Evolutionary conservation across 2,329 filamentous ascomycete species (phyloP).

Genomic region (Microsporum canis): DNA sequence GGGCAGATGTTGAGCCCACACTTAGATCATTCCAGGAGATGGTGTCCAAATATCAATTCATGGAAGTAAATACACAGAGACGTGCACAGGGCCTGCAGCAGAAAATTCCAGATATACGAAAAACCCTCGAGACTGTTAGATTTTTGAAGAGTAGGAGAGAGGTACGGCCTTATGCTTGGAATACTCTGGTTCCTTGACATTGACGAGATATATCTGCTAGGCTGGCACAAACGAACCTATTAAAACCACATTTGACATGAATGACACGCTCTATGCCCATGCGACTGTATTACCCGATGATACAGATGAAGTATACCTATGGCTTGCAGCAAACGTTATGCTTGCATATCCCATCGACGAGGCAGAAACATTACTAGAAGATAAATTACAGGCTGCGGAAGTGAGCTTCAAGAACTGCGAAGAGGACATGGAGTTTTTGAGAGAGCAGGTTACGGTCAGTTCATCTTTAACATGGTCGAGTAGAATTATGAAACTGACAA

Average conservation of each 20-base stretch:
- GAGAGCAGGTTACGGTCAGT: slow-evolving; percentile 88
- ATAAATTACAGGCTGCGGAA: slow-evolving; percentile 70
- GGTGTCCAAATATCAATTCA: slow-evolving; percentile 94
- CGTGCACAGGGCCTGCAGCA: slow-evolving; percentile 72
- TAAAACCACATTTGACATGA: slow-evolving; percentile 89
- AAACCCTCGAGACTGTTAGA: slow-evolving; percentile 81
- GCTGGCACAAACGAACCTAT: slow-evolving; percentile 46
- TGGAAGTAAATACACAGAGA: slow-evolving; percentile 87
- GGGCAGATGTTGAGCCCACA: slow-evolving; percentile 37
- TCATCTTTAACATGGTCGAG: neutral
- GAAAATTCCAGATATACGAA: slow-evolving; percentile 94
- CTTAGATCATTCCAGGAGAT: slow-evolving; percentile 39
- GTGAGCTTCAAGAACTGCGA: slow-evolving; percentile 76
- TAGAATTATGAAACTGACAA: neutral
- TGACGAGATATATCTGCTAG: slow-evolving; percentile 9
- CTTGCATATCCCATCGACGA: slow-evolving; percentile 84
- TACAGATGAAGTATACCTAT: slow-evolving; percentile 77
- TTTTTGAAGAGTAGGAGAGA: slow-evolving; percentile 71
- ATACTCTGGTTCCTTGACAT: neutral
- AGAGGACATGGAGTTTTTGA: slow-evolving; percentile 88
- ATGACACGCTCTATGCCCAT: slow-evolving; percentile 88
- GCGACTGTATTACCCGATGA: slow-evolving; percentile 66
- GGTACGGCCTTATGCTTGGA: slow-evolving; percentile 34
- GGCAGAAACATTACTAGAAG: slow-evolving; percentile 64
- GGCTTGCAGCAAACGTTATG: slow-evolving; percentile 99